Evolutionary conservation across 1,284 basidiomycete species (phyloP).

Genomic region (Ustilago nuda): DNA sequence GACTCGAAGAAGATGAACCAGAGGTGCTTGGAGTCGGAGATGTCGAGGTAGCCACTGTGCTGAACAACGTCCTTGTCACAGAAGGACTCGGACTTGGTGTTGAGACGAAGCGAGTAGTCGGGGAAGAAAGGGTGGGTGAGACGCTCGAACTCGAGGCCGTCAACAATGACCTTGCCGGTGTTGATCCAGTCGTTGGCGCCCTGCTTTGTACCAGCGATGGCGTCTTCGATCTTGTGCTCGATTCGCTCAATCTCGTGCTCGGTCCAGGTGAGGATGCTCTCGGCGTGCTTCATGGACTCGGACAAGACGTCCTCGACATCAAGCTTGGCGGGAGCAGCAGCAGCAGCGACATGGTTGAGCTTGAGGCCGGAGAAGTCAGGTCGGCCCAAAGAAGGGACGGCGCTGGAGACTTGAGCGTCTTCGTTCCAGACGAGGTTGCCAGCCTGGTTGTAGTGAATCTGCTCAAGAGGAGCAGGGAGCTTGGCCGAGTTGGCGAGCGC

Average conservation of each 20-base stretch:
- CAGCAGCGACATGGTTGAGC: conserved; percentile 29
- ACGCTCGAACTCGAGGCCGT: conserved; percentile 73
- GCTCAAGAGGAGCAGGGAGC: conserved; percentile 49
- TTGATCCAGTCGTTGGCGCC: conserved; percentile 49
- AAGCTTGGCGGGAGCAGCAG: conserved; percentile 69
- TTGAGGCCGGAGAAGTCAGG: conserved; percentile 55
- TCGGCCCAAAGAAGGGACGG: conserved; percentile 43
- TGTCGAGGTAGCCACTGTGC: conserved; percentile 85
- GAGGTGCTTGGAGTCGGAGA: conserved; percentile 84
- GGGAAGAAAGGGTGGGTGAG: conserved; percentile 80
- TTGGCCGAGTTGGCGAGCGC: conserved; percentile 52
- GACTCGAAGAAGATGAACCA: conserved; percentile 93
- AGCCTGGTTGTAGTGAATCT: conserved; percentile 55
- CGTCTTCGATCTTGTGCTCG: conserved; percentile 47
- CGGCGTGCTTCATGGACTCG: conserved; percentile 61
- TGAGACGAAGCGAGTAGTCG: conserved; percentile 78
- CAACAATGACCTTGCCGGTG: conserved; percentile 70
- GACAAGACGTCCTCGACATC: conserved; percentile 70
- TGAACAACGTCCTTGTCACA: conserved; percentile 87
- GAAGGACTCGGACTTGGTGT: conserved; percentile 68
- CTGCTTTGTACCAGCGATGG: conserved; percentile 39
- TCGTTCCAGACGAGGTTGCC: conserved; percentile 60
- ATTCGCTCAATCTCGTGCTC: conserved; percentile 53
- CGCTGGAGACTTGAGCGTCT: conserved; percentile 25
- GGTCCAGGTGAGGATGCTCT: conserved; percentile 68